Evolutionary conservation across 2,329 filamentous ascomycete species (phyloP), one percentile per base, ranked within the genome.

Genomic region (Blumeriella jaapii): DNA sequence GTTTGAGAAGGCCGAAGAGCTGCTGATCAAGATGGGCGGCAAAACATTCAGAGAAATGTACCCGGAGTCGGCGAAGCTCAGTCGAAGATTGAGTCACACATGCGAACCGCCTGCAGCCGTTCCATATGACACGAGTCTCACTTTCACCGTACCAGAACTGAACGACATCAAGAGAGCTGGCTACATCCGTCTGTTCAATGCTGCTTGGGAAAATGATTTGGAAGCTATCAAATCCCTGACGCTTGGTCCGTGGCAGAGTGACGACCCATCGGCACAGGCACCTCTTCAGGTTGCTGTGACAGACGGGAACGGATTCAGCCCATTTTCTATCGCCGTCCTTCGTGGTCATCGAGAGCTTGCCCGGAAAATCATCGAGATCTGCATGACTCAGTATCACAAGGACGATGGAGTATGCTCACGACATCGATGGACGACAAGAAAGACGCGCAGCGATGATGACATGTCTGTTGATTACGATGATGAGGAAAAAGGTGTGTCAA

Each of bases 181-280:
- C 0, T 89, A 86, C 42, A 42, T 80, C 5, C 60, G 70, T 42
- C 56, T 89, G 61, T 82, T 82, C 53, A 74, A 89, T 51, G 82
- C 82, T 22, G 74, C 74, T 4, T 91, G 81, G 81, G 49, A 49
- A 4, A 79, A 78, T n/a, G 71, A 91, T 46, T 45, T 80, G 1
- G 62, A 71, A 1, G 72, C 62, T 3, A 72, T 89, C 55, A 82
- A 81, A 50, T 55, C 59, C 10, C 60, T 82, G 23, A 81, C 78
- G 1, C 58, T 82, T 13, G 59, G 64, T 8, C 59, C 68, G 2
- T 82, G 76, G 71, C 66, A 41, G 23, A 40, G 52, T 44, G 62
- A 69, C 9, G 52, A 61, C 4, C 59, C 68, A 5, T 58, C 66
- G 4, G 57, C 67, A 4, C 63, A 76, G 34, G 58, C 66, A 0